Base-by-base conservation (phyloP, 768 basidiomycete species). In the Trametes elegans region DNA sequence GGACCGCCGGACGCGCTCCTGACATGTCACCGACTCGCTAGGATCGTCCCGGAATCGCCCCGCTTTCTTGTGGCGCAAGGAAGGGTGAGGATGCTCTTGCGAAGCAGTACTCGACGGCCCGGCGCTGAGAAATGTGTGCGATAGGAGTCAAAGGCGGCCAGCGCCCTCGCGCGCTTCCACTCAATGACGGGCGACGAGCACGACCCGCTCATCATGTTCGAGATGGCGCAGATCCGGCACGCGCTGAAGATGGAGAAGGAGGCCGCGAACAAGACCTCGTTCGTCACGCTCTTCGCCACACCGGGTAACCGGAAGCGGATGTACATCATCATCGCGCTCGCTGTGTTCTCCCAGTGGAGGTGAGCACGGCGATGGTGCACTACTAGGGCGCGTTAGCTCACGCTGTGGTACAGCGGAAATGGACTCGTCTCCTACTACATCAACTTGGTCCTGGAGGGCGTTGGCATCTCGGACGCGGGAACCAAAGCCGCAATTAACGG, bases 341-440 rank as follows among this genome's bases (percentile, higher is more conserved):
- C 76, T 0, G 72, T 83, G 64, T 81, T 82, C 69, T 78, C 76
- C 3, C 80, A 82, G 52, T 80, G 80, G 80, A 42, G 55, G 61
- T 60, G 7, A 13, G 50, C 24, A 10, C n/a, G n/a, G n/a, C n/a
- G 7, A 26, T 31, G 16, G 4, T 18, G 3, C n/a, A n/a, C n/a
- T n/a, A n/a, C n/a, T n/a, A n/a, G n/a, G n/a, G n/a, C 4, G 19
- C 7, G 19, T 32, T 46, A 16, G 7, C 21, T 21, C 13, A 21
- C 18, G 3, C 5, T 5, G 18, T 3, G 6, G 19, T 26, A 29
- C 51, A 83, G 83, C 46, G 85, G 85, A 1, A 87, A 87, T 49
- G 87, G 85, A 14, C 70, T 88, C 28, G 80, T 88, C 1, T 85
- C 84, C 1, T 88, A 85, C 68, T 90, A 90, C 64, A 86, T 90